phyloP scores from a whole-genome alignment of 768 basidiomycete species.

The Russula vinacea region DNA sequence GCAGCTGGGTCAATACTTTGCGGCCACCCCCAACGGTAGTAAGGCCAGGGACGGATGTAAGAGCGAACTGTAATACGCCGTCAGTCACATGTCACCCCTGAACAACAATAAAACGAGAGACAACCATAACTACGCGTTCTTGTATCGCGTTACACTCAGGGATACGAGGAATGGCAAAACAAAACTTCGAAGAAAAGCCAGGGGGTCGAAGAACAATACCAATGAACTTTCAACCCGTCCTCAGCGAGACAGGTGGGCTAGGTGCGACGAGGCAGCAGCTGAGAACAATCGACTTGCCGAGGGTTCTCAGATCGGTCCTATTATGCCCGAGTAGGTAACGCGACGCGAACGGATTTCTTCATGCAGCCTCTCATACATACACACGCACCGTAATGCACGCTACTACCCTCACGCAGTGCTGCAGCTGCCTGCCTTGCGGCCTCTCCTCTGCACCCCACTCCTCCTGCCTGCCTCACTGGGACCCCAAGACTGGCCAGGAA shows the following conservation, averaged over 20 bases:
- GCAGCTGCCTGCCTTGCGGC: not conserved
- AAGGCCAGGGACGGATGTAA: slow-evolving; percentile 11
- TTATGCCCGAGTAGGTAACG: not conserved
- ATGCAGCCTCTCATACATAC: slow-evolving; percentile 17
- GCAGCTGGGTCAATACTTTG: not conserved
- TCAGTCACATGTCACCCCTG: slow-evolving; percentile 8
- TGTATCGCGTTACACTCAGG: not conserved
- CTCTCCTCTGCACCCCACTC: no score
- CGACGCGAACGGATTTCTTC: slow-evolving; percentile 2
- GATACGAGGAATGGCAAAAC: not conserved
- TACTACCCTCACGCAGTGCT: slow-evolving; percentile 1
- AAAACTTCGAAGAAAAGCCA: not conserved
- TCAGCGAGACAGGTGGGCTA: not conserved
- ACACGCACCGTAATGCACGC: no score
- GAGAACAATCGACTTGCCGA: not conserved
- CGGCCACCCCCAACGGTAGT: no score
- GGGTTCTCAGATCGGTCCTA: slow-evolving; percentile 3
- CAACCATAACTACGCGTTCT: not conserved
- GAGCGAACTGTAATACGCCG: not conserved
- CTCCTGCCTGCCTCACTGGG: not conserved
- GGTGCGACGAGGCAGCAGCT: not conserved
- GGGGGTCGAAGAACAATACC: not conserved
- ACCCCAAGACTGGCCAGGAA: not conserved
- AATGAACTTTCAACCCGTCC: not conserved
- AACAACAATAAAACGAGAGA: slow-evolving; percentile 7